These are phyloP conservation scores for Cydonia oblonga DNA, from an alignment of 331 rosid genomes.

Conservation along the genomic window DNA sequence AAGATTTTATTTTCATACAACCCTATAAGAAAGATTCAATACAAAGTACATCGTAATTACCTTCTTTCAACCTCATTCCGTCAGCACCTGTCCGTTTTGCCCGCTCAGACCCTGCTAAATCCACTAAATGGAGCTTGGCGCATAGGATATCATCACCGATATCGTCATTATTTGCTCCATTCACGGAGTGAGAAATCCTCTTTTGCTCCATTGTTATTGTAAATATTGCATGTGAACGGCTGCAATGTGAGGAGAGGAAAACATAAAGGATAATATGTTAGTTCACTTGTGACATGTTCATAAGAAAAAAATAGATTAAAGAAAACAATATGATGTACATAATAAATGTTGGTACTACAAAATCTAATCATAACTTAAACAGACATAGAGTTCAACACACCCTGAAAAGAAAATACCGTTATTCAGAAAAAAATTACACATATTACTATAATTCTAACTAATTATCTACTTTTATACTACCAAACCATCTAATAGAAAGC, in stretches of 20 bases:
- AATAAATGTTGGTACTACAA: not conserved
- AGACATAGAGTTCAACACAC: not conserved
- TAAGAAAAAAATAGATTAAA: no score
- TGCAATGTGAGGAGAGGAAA: conserved; percentile 7
- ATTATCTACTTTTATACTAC: no score
- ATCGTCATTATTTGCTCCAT: conserved; percentile 30
- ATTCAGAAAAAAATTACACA: not conserved
- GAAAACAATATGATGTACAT: no score
- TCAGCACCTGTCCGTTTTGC: conserved; percentile 92
- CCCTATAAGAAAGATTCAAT: not conserved
- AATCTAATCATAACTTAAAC: not conserved
- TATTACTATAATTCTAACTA: no score
- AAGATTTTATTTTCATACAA: not conserved
- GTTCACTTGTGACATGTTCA: no score
- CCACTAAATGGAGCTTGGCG: conserved; percentile 84
- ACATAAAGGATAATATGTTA: not conserved
- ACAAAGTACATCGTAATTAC: conserved; percentile 21
- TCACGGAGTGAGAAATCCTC: conserved; percentile 16
- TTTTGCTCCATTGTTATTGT: conserved; percentile 85
- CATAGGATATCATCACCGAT: conserved; percentile 66
- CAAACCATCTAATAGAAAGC: not conserved
- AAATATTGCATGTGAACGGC: conserved; percentile 93
- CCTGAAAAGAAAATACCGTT: not conserved
- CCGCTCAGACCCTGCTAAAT: conserved; percentile 89
- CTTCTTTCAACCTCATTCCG: conserved; percentile 91